phyloP scores from a whole-genome alignment of 352 stramenopile species.

The Pythium rishiriense region DNA sequence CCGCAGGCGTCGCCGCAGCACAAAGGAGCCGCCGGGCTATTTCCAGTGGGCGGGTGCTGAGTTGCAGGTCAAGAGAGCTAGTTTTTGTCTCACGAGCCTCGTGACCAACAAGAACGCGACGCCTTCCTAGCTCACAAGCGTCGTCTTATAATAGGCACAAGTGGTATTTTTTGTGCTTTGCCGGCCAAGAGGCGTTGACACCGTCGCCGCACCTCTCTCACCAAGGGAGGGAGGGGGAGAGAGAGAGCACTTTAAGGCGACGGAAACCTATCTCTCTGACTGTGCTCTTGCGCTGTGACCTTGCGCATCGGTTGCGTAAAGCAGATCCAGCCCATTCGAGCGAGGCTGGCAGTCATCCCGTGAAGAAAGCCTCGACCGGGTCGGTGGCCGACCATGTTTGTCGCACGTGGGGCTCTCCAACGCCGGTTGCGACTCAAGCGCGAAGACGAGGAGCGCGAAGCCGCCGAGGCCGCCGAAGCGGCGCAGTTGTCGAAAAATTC shows the following conservation, averaged over 20 bases:
- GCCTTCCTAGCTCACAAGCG: too few species aligned
- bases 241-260: too few species aligned
- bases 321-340: too few species aligned
- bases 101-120: background rate
- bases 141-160: background rate
- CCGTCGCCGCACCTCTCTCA: too few species aligned
- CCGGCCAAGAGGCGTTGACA: background rate
- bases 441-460: slow-evolving; percentile 12
- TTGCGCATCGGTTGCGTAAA: too few species aligned
- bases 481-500: background rate
- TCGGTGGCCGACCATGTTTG: slow-evolving; percentile 14
- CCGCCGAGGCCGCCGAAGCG: slow-evolving; percentile 2
- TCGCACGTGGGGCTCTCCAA: slow-evolving; percentile 15
- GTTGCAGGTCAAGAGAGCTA: background rate
- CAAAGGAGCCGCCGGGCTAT: background rate
- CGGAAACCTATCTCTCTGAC: too few species aligned
- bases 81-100: background rate
- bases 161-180: too few species aligned
- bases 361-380: background rate
- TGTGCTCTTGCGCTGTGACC: too few species aligned
- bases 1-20: too few species aligned
- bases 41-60: background rate
- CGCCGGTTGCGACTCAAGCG: slow-evolving; percentile 12
- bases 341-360: background rate
- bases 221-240: too few species aligned